Evolutionary conservation across 2,329 filamentous ascomycete genomes (phyloP), one percentile per base, ranked within the genome.

Genomic region (Aspergillus persii): DNA sequence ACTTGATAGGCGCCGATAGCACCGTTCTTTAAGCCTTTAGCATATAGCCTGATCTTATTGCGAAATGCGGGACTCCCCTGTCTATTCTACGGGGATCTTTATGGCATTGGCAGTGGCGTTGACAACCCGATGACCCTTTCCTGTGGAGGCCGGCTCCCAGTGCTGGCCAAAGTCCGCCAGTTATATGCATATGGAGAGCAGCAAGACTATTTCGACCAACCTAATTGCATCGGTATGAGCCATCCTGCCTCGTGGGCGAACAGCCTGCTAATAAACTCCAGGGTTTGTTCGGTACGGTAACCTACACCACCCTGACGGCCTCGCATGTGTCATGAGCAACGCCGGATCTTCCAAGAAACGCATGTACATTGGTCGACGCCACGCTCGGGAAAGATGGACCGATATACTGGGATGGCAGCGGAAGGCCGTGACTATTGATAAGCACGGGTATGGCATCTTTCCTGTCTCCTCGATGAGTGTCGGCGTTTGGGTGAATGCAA

Each of bases 1-100:
- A 31, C 31, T 30, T 4, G 8, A n/a, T 53, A 84, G 65, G 84
- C 86, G 0, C 83, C 83, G 1, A 84, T 92, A 46, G 81, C 85
- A 57, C 79, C 81, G 29, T 87, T 84, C 76, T 89, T 92, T 78
- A 90, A 90, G 72, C 83, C 87, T 0, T 79, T 91, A 15, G 89
- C 88, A 11, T 91, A 92, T 71, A 78, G 87, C 0, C 80, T 92
- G 49, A 90, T 91, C 57, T 82, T 92, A 1, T 83, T 92, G 29
- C 83, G 86, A 11, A 74, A 80, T 53, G 77, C 84, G 36, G 87
- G 87, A 15, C 81, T 85, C 30, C 88, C 88, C 0, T 90, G 86
- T 65, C 77, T 90, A 39, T 91, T 91, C 71, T 91, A 87, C 69
- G 87, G 88, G 27, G 88, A 91, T 68, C 71, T 90, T 0, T 89